Base-by-base conservation (phyloP, 2,329 filamentous ascomycete genomes). In the Aspergillus sp. region DNA sequence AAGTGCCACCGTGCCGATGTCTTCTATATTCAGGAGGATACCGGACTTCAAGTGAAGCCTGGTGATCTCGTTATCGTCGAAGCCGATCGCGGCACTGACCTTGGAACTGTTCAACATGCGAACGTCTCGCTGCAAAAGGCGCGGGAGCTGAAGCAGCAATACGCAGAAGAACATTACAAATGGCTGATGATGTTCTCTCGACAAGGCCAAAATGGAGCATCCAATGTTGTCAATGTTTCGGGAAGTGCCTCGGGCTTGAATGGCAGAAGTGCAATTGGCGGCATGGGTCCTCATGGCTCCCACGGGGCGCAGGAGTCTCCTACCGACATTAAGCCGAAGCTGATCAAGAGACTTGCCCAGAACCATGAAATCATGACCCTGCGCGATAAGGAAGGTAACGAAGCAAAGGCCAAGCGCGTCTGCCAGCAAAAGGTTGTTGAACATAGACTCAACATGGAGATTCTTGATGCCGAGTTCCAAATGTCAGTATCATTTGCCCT, bases 121-220 rank as follows among this genome's bases (percentile, higher is more conserved):
- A 90, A 94, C 56, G 83, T 97, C 33, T 87, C 89, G 49, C 90
- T 90, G 78, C 85, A 90, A 53, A 81, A 85, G 40, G 93, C 93
- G 7, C 90, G 93, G 59, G 86, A 93, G 38, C 72, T 90, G 53
- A 95, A 96, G 65, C 88, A 94, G 56, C 85, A 93, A 56, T 94
- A 91, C 53, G 87, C 87, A 2, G 89, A 96, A 63, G 90, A 97
- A 63, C 93, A 98, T 65, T 96, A 95, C 71, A 90, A 90, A 60
- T 97, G 91, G 88, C 77, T 98, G 42, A 95, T 97, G 86, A 93
- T 97, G 87, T 98, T 96, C 66, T 95, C 90, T 1, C 85, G 90
- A 64, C 87, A 82, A 61, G 88, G 70, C 53, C 75, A 64, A 51
- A 65, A 65, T 42, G 71, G 71, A 26, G 64, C 66, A 4, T 61